These are phyloP conservation scores for Cystobasidium ongulense DNA, from an alignment of 768 basidiomycete genomes.

Conservation along the genomic window DNA sequence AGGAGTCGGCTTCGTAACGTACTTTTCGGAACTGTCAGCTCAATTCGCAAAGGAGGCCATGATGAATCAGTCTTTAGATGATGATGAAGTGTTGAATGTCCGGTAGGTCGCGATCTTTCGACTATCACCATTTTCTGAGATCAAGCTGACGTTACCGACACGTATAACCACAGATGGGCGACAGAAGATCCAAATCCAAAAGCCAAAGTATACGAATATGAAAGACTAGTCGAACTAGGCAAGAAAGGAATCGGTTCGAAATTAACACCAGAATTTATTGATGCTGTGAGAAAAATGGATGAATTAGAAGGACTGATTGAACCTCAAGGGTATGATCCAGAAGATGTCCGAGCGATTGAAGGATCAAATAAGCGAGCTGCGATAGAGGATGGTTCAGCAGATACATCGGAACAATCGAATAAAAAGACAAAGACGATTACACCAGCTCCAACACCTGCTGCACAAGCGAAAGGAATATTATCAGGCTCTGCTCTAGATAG, in stretches of 20 bases:
- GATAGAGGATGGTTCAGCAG: slow-evolving; percentile 43
- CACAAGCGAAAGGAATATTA: slow-evolving; percentile 54
- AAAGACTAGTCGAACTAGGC: slow-evolving; percentile 71
- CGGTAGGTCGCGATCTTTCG: slow-evolving; percentile 50
- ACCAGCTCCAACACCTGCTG: slow-evolving; percentile 5
- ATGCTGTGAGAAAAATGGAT: slow-evolving; percentile 75
- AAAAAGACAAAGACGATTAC: background rate
- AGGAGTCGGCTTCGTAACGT: slow-evolving; percentile 94
- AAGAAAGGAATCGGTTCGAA: slow-evolving; percentile 70
- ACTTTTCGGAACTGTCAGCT: slow-evolving; percentile 71
- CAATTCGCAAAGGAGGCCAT: slow-evolving; percentile 98
- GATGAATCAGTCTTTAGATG: slow-evolving; percentile 95
- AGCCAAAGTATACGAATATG: slow-evolving; percentile 75
- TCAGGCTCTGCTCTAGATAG: slow-evolving; percentile 79
- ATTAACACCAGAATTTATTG: slow-evolving; percentile 79
- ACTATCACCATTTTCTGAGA: background rate
- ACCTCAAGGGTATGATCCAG: slow-evolving; percentile 38
- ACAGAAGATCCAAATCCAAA: slow-evolving; percentile 97
- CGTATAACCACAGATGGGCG: slow-evolving; percentile 59
- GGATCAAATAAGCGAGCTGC: slow-evolving; percentile 14
- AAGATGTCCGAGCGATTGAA: slow-evolving; percentile 24
- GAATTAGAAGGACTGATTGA: slow-evolving; percentile 58
- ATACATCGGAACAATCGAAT: slow-evolving; percentile 34
- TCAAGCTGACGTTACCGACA: background rate
- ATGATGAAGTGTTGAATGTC: slow-evolving; percentile 95